Evolutionary conservation across 805 yeast species (phyloP).

Genomic region (Maudiozyma turicensis): DNA sequence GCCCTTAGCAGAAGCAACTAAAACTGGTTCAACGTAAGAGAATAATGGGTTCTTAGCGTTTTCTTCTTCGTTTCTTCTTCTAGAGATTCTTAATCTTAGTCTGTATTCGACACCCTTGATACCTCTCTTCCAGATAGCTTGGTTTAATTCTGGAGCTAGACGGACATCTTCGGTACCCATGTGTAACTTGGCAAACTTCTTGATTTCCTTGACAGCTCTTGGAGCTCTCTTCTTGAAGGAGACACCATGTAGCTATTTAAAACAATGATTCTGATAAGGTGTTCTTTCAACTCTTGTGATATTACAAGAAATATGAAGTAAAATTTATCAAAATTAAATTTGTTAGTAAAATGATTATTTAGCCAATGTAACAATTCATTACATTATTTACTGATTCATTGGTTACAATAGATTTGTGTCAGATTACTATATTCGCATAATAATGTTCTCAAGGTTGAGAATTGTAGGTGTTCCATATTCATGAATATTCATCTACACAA

Average conservation of each 20-base stretch:
- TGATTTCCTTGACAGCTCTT: constrained; percentile 98
- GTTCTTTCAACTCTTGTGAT: neutral
- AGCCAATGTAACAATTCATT: neutral
- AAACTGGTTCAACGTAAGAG: constrained; percentile 96
- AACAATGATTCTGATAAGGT: neutral
- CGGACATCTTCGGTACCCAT: constrained; percentile 99
- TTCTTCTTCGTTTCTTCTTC: constrained; percentile 99
- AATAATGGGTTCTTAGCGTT: constrained; percentile 96
- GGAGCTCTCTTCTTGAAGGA: constrained; percentile 99
- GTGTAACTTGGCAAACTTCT: constrained; percentile 96
- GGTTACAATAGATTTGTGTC: too few relatives aligned
- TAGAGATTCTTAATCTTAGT: constrained; percentile 96
- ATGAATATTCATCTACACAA: too few relatives aligned
- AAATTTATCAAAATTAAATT: neutral
- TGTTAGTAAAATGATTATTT: neutral
- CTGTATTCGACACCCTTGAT: constrained; percentile 98
- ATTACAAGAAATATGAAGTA: neutral
- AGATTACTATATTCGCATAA: too few relatives aligned
- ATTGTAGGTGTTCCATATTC: too few relatives aligned
- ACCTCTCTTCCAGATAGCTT: constrained; percentile 99
- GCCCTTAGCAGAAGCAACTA: constrained; percentile 93
- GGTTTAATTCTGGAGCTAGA: constrained; percentile 97
- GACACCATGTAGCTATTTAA: constrained; percentile 78
- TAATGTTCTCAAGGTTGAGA: too few relatives aligned
- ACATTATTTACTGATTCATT: too few relatives aligned